phyloP scores from a whole-genome alignment of 2,329 filamentous ascomycete genomes.

The Macroventuria anomochaeta region DNA sequence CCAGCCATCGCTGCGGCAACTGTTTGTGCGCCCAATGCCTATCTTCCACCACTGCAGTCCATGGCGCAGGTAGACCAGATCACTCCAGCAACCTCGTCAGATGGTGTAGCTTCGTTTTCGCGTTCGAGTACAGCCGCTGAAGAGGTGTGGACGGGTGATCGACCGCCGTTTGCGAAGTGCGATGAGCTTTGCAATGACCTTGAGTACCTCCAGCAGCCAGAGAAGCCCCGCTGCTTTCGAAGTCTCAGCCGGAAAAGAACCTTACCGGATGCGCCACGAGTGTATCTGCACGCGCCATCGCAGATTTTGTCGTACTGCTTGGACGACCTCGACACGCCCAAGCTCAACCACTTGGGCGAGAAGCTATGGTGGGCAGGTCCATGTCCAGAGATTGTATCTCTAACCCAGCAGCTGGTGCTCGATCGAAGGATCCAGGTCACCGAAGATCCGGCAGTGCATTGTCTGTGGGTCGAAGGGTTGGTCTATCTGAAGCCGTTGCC shows the following conservation, averaged over 20 bases:
- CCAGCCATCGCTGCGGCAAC: constrained; percentile 14
- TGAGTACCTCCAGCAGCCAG: constrained; percentile 10
- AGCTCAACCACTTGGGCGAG: neutral
- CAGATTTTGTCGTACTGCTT: neutral
- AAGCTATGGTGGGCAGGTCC: neutral
- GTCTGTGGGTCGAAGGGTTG: constrained; percentile 21
- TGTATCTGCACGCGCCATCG: neutral
- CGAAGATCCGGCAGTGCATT: constrained; percentile 28
- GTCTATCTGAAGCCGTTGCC: constrained; percentile 1
- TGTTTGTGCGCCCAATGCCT: constrained; percentile 7
- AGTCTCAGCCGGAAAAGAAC: neutral
- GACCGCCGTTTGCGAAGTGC: constrained; percentile 17
- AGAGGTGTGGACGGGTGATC: neutral
- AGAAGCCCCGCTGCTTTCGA: constrained; percentile 18
- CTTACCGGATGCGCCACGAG: neutral
- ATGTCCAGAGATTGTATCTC: constrained; percentile 8
- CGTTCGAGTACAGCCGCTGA: constrained; percentile 14
- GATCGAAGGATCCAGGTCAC: constrained; percentile 25
- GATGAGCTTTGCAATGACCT: constrained; percentile 24
- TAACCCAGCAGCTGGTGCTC: constrained; percentile 27
- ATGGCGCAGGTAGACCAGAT: constrained; percentile 17
- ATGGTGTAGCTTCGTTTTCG: constrained; percentile 16
- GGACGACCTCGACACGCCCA: neutral
- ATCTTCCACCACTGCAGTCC: constrained; percentile 6
- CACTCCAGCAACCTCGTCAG: constrained; percentile 17